Conservation (phyloP, 441 rosid genomes). For the Syzygium malaccense region DNA sequence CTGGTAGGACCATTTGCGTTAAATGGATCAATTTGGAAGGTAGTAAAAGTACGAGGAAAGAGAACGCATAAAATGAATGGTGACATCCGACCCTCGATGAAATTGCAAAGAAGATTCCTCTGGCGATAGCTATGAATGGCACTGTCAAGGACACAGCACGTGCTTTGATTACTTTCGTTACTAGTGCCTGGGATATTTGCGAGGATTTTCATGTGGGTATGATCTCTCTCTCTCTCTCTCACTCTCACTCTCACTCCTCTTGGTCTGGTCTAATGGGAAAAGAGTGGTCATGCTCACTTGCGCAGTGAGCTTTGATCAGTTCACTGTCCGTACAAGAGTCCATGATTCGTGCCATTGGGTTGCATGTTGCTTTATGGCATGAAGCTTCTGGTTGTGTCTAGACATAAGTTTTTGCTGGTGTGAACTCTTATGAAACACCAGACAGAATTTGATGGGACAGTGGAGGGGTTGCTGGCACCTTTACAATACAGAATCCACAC, state of each 20-base stretch:
- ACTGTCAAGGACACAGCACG: neutral
- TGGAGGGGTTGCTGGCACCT: neutral
- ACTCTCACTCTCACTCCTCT: neutral
- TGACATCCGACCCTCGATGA: neutral
- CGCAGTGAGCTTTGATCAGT: neutral
- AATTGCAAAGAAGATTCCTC: constrained; percentile 3
- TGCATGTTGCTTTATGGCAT: neutral
- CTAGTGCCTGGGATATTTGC: neutral
- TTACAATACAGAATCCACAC: neutral
- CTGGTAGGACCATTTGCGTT: neutral
- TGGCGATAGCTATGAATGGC: neutral
- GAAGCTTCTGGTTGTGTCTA: neutral
- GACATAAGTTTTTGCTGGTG: neutral
- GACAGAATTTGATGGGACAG: neutral
- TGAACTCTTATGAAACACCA: neutral
- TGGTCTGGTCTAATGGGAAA: neutral
- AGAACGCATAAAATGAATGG: neutral
- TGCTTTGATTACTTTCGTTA: neutral
- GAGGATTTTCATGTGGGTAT: neutral
- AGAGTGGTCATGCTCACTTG: neutral
- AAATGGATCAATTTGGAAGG: constrained; percentile 7
- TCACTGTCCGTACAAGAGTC: neutral
- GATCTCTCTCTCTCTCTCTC: neutral
- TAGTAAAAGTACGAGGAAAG: neutral
- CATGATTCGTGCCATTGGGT: neutral